phyloP scores from a whole-genome alignment of 441 rosid genomes.

The Corymbia citriodora region DNA sequence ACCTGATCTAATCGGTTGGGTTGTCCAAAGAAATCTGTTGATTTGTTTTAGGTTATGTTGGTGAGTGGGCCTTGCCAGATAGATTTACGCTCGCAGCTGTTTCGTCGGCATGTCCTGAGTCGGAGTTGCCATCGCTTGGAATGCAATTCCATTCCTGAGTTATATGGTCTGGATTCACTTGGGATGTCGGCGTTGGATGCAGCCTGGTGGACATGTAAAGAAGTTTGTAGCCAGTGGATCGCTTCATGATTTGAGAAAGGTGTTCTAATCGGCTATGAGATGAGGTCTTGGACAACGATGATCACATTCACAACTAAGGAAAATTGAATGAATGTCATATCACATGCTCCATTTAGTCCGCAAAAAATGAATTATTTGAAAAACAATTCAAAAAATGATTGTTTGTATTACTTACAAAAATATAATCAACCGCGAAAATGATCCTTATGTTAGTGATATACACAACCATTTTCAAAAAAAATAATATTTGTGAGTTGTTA shows the following conservation, averaged over 20 bases:
- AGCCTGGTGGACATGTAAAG: constrained; percentile 67
- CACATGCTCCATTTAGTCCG: no score
- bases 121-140: constrained; percentile 13
- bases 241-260: constrained; percentile 36
- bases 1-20: constrained; percentile 22
- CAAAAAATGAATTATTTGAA: no score
- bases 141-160: constrained; percentile 33
- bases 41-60: constrained; percentile 38
- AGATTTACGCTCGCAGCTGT: constrained; percentile 38
- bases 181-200: constrained; percentile 49
- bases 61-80: constrained; percentile 32
- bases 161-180: constrained; percentile 27
- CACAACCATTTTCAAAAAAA: no score
- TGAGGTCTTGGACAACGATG: not conserved
- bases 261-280: constrained; percentile 44
- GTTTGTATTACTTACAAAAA: no score
- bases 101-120: constrained; percentile 39
- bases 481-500: no score
- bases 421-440: no score
- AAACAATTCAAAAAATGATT: no score
- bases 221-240: constrained; percentile 42
- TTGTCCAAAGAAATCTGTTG: constrained; percentile 30
- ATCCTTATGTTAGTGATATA: no score
- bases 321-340: no score
- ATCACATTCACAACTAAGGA: no score